Percentiles rank a stretch among this genome's conserved stretches.
Evolutionary conservation across 2,329 filamentous ascomycete species (phyloP).

Genomic region (Ophiocordyceps camponoti-saundersi): DNA sequence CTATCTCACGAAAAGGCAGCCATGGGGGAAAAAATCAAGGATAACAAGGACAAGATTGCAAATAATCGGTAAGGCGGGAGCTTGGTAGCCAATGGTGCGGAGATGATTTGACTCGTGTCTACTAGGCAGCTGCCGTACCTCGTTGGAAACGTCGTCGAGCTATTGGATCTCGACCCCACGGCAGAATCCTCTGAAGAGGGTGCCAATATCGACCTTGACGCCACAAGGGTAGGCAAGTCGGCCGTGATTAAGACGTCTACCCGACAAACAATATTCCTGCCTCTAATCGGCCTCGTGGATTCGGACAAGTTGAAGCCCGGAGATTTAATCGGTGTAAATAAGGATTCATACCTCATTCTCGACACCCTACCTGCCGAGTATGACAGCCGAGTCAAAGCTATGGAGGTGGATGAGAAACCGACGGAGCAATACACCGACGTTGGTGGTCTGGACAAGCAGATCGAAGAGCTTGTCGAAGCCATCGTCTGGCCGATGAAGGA

Average conservation of each 20-base stretch:
- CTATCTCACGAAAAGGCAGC: slow-evolving; percentile 87
- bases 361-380: slow-evolving; percentile 96
- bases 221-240: slow-evolving; percentile 90
- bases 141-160: slow-evolving; percentile 94
- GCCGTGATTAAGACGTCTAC: slow-evolving; percentile 99
- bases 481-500: slow-evolving; percentile 99
- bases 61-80: slow-evolving; percentile 68
- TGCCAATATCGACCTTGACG: slow-evolving; percentile 95
- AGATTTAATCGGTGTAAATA: slow-evolving; percentile 96
- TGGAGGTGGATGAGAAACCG: slow-evolving; percentile 99
- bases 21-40: slow-evolving; percentile 98
- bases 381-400: slow-evolving; percentile 96
- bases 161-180: slow-evolving; percentile 89
- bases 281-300: slow-evolving; percentile 91
- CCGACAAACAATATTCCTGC: slow-evolving; percentile 94
- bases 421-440: slow-evolving; percentile 99
- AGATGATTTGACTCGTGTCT: not conserved
- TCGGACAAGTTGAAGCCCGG: slow-evolving; percentile 88
- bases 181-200: slow-evolving; percentile 94
- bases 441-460: slow-evolving; percentile 94
- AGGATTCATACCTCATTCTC: slow-evolving; percentile 93
- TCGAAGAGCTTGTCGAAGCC: slow-evolving; percentile 94
- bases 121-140: slow-evolving; percentile 88
- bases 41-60: slow-evolving; percentile 96
- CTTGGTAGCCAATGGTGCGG: not conserved